Conservation (phyloP, 345 rosid species). For the Linum tenue region DNA sequence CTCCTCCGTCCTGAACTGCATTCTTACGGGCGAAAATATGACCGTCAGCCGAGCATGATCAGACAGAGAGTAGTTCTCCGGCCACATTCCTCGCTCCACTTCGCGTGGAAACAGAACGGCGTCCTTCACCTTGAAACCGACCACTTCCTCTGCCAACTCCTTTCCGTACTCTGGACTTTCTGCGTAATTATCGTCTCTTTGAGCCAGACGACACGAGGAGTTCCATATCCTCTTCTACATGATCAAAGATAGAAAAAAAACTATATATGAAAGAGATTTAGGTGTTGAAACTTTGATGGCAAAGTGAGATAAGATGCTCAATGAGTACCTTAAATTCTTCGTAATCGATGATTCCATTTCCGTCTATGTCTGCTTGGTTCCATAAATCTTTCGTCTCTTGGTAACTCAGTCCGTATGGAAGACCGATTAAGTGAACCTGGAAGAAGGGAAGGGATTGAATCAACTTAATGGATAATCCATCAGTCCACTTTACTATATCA, state of each 20-base stretch:
- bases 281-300: background rate
- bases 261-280: background rate
- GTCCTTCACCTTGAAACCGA: conserved; percentile 59
- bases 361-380: conserved; percentile 48
- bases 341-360: conserved; percentile 51
- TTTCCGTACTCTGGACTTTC: background rate
- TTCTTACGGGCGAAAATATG: conserved; percentile 56
- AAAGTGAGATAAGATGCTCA: background rate
- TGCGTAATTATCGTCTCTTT: conserved; percentile 8
- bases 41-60: conserved; percentile 73
- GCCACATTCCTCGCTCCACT: conserved; percentile 71
- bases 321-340: conserved; percentile 50
- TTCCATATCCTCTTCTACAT: conserved; percentile 20
- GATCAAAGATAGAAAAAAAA: background rate
- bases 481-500: background rate
- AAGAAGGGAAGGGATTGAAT: background rate
- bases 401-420: conserved; percentile 51
- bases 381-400: conserved; percentile 55
- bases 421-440: conserved; percentile 51
- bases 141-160: conserved; percentile 11
- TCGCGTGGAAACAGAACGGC: conserved; percentile 72
- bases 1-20: conserved; percentile 24
- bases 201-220: conserved; percentile 6
- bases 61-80: conserved; percentile 63
- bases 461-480: background rate